A percentile compares a stretch with the other conserved stretches of the same genome.
phyloP scores from a whole-genome alignment of 1,284 basidiomycete genomes.

The Cutaneotrichosporon sp. region DNA sequence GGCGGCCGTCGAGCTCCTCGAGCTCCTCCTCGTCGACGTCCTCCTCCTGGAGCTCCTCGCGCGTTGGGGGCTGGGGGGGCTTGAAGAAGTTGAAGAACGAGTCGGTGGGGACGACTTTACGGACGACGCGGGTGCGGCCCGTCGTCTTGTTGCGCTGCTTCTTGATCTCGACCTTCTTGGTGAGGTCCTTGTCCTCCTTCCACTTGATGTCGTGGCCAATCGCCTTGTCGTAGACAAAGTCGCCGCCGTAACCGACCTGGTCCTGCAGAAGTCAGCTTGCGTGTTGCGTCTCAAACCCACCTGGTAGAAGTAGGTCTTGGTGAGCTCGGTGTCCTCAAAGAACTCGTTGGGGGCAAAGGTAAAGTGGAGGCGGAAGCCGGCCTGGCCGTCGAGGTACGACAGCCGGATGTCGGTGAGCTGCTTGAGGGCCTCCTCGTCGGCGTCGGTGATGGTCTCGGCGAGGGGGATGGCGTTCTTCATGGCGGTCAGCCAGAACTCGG shows the following conservation, averaged over 20 bases:
- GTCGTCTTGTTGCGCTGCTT: conserved; percentile 99
- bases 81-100: conserved; percentile 99
- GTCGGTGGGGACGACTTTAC: conserved; percentile 81
- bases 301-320: conserved; percentile 96
- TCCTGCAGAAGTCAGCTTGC: conserved; percentile 53
- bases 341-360: conserved; percentile 79
- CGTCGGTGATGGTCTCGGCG: conserved; percentile 87
- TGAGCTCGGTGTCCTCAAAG: conserved; percentile 80
- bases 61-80: conserved; percentile 74
- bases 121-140: conserved; percentile 86
- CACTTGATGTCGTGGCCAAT: conserved; percentile 89
- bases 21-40: conserved; percentile 83
- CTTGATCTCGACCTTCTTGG: conserved; percentile 97
- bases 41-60: conserved; percentile 69
- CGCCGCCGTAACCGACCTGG: conserved; percentile 89
- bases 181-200: conserved; percentile 98
- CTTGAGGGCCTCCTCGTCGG: conserved; percentile 74
- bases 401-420: conserved; percentile 69
- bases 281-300: conserved; percentile 42
- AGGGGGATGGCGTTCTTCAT: conserved; percentile 88
- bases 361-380: conserved; percentile 90
- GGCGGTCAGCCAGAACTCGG: conserved; percentile 97
- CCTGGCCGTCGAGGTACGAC: conserved; percentile 68
- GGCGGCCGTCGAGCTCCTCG: conserved; percentile 84
- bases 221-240: conserved; percentile 93